Base-by-base conservation (phyloP, 345 rosid genomes). In the Citrus medica region DNA sequence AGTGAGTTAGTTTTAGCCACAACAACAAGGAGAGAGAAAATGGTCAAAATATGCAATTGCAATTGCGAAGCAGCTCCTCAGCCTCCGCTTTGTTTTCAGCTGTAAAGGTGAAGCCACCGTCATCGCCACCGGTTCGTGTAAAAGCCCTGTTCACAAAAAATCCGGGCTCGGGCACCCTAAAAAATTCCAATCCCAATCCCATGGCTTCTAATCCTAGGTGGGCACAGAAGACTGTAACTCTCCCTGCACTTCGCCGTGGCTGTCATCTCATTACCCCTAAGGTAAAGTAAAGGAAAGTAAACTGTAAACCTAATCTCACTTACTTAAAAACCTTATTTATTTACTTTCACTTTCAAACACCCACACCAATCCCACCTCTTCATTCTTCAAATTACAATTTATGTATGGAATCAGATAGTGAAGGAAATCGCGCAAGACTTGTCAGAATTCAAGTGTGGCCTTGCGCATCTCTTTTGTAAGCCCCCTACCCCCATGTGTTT, bases 201-300 rank as follows among this genome's bases (percentile, higher is more conserved):
- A 90, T 67, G 79, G 73, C 90, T 90, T 86, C 92, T 62, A 42
- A 91, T 59, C 96, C 97, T 40, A 92, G 91, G 85, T 92, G 97
- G 99, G 94, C 96, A 61, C 98, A 95, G 89, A 95, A 88, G 88
- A 95, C 96, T 77, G 70, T 93, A 62, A 92, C 96, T 66, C 89
- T 95, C 55, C 88, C 97, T 38, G 96, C 97, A 1, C 90, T 65
- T 38, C 85, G 86, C 66, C 97, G 98, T 8, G 99, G 99, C 79
- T 95, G 98, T 77, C 97, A 95, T 91, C 97, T 95, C 35, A 82
- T 95, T 65, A 95, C 98, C 67, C 82, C 96, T 33, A 89, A 93
- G 98, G 97, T 93, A 75, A 9, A 9, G 37, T 35, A 75, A 9
- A 9, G 28, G 10, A 53, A 6, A 13, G 28, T 16, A 46, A 46